A percentile compares a stretch with the other conserved stretches of the same genome.
Evolutionary conservation across 106 monocot species (phyloP).

Genomic region (Hemerocallis citrina): DNA sequence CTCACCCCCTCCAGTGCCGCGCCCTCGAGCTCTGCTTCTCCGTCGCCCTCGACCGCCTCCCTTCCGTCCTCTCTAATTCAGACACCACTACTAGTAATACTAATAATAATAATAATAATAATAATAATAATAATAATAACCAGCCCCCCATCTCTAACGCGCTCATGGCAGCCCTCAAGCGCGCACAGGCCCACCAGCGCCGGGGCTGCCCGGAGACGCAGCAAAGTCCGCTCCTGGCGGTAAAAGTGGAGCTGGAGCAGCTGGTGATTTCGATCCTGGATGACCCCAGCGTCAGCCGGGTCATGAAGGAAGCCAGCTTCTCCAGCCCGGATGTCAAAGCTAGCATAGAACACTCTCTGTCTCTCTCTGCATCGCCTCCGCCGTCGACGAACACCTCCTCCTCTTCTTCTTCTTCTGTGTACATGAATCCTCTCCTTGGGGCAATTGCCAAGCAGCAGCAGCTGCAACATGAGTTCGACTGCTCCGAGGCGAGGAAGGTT

Average conservation of each 20-base stretch:
- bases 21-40: slow-evolving; percentile 96
- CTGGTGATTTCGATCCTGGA: slow-evolving; percentile 76
- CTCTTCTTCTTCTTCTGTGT: too few species aligned
- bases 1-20: slow-evolving; percentile 79
- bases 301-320: slow-evolving; percentile 84
- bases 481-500: slow-evolving; percentile 17
- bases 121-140: neutral
- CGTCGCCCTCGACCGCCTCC: slow-evolving; percentile 82
- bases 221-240: slow-evolving; percentile 65
- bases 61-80: slow-evolving; percentile 10
- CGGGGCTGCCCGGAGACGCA: slow-evolving; percentile 71
- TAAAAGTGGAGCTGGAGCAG: slow-evolving; percentile 70
- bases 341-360: slow-evolving; percentile 44
- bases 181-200: slow-evolving; percentile 84
- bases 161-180: slow-evolving; percentile 81
- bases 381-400: slow-evolving; percentile 2
- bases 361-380: slow-evolving; percentile 19
- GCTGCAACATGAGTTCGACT: neutral
- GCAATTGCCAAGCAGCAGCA: slow-evolving; percentile 7
- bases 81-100: neutral
- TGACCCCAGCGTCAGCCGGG: slow-evolving; percentile 82
- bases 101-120: neutral
- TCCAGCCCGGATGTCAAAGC: slow-evolving; percentile 69
- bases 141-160: slow-evolving; percentile 71
- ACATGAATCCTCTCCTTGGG: slow-evolving; percentile 17